Evolutionary conservation across 176 grass and related monocot species (phyloP), one percentile per base, ranked within the genome.

Genomic region (Poa pratensis): DNA sequence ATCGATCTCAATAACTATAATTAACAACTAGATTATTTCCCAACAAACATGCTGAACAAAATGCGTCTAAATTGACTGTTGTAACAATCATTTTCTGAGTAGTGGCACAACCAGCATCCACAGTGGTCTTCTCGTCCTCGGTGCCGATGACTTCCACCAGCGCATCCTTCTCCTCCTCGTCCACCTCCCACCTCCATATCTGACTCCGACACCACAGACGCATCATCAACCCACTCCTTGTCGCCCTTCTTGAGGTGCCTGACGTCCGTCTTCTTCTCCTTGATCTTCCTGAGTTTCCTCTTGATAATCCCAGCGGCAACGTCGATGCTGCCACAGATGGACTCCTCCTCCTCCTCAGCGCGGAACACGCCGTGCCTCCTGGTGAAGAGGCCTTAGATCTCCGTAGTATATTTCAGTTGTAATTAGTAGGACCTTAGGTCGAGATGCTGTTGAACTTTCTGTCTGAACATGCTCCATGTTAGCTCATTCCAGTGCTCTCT

Each of bases 231-330:
- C 90, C 80, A 73, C 27, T 87, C 46, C 23, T 87, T 92, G 42
- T 62, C 73, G 9, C 3, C 87, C 91, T 53, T 90, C 46, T 49
- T 92, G 35, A 90, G 76, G 72, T 89, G 92, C 0, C 89, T 46
- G 1, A 90, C 75, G 79, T 95, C 95, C 1, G 93, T 88, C 67
- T 90, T 91, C 89, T 90, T 91, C 89, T 98, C 95, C 89, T 98
- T 95, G 34, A 98, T 90, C 87, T 95, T 98, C 42, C 95, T 82
- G 66, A 98, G 89, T 78, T 98, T 97, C 48, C 95, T 87, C 89
- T 97, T 92, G 73, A 95, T 77, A 77, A 97, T 91, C 63, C 68
- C 70, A 18, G 95, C 62, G 78, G 93, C 93, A 30, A 87, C 69
- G 77, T 97, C 93, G 65, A 97, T 95, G 91, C 91, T 91, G 72